phyloP scores from a whole-genome alignment of 2,329 filamentous ascomycete genomes.

The Hortaea sp. region DNA sequence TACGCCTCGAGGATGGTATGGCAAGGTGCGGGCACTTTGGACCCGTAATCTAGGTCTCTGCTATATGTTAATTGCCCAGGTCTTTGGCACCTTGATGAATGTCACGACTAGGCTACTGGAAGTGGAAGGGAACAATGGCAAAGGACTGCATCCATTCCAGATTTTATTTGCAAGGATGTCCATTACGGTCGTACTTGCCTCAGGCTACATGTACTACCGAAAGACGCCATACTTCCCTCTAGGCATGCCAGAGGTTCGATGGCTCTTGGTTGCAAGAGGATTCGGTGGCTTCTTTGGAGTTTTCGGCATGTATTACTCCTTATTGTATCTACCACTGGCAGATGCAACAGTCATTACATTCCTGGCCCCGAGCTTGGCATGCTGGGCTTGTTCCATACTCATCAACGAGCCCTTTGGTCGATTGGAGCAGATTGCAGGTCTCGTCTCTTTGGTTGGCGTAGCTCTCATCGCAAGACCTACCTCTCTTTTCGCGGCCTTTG shows the following conservation, averaged over 20 bases:
- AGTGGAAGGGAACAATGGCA: slow-evolving; percentile 52
- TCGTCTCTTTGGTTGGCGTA: slow-evolving; percentile 69
- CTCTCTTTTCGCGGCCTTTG: slow-evolving; percentile 39
- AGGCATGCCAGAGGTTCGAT: slow-evolving; percentile 55
- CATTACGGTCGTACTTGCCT: slow-evolving; percentile 58
- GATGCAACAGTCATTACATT: slow-evolving; percentile 89
- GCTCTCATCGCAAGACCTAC: slow-evolving; percentile 70
- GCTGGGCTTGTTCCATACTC: slow-evolving; percentile 68
- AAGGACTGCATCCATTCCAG: slow-evolving; percentile 72
- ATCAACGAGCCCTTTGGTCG: slow-evolving; percentile 69
- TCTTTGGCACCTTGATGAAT: slow-evolving; percentile 82
- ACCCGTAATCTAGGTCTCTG: slow-evolving; percentile 59
- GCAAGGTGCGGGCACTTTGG: slow-evolving; percentile 40
- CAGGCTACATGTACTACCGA: slow-evolving; percentile 62
- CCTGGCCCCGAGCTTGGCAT: slow-evolving; percentile 66
- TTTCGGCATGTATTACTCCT: slow-evolving; percentile 64
- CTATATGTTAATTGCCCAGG: slow-evolving; percentile 62
- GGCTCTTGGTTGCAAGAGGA: slow-evolving; percentile 58
- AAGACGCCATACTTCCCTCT: slow-evolving; percentile 60
- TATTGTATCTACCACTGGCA: slow-evolving; percentile 71
- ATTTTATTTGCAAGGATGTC: slow-evolving; percentile 72
- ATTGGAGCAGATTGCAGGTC: slow-evolving; percentile 63
- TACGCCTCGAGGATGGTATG: slow-evolving; percentile 9
- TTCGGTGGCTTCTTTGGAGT: slow-evolving; percentile 66
- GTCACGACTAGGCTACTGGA: slow-evolving; percentile 68